Evolutionary conservation across 2,329 filamentous ascomycete species (phyloP), one percentile per base, ranked within the genome.

Genomic region (Rasamsonia emersonii): DNA sequence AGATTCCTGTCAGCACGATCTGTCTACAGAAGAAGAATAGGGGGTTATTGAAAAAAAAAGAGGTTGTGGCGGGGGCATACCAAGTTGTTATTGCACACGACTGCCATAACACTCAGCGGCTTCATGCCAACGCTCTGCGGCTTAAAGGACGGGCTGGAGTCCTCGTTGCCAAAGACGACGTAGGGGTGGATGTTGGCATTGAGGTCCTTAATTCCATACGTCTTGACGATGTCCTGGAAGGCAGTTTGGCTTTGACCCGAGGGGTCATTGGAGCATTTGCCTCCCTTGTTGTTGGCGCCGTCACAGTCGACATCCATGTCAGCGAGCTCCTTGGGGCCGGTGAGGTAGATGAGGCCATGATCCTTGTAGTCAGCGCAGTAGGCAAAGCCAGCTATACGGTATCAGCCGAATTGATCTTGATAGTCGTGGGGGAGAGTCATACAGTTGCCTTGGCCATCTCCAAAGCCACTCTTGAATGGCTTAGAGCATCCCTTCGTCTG

Each of bases 291-390:
- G 33, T 70, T 61, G 5, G 57, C 46, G 14, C 73, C 73, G 41
- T 77, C 72, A 44, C 73, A 77, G 53, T 74, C 71, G 33, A 76
- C 60, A 42, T 75, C 72, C 67, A 76, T 73, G 50, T 75, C 67
- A 31, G 58, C 63, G 23, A 74, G 55, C 14, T 39, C 24, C 14
- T 56, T 56, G 4, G 50, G 44, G 26, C 64, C 64, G 36, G 67
- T 63, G 9, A 75, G 48, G 51, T 68, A 75, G 36, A 76, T 53
- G 25, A 68, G 56, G 20, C 59, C 56, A 20, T 61, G 49, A 33
- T 64, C 60, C 38, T 71, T 67, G 24, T 62, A 35, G 17, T 35
- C 30, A 17, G 29, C 65, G 40, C 69, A 72, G 50, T 72, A 72
- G 7, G 46, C 34, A n/a, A 49, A 43, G n/a, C 31, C 36, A n/a